Base-by-base conservation (phyloP, 2,329 filamentous ascomycete genomes). In the Pezicula rhizophila region DNA sequence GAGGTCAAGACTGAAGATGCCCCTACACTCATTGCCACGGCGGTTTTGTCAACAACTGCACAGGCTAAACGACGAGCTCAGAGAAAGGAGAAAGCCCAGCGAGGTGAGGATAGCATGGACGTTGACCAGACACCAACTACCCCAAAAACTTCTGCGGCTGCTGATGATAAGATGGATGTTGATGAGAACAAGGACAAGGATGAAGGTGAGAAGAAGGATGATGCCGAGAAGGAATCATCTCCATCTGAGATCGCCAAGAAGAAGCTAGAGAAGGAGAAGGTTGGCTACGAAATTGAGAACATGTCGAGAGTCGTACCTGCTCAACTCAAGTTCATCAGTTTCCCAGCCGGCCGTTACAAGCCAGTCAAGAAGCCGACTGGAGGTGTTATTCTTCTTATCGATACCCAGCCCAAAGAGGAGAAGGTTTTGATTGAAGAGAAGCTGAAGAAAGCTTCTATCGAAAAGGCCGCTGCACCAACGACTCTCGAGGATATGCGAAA, bases 361-460 rank as follows among this genome's bases (percentile, higher is more conserved):
- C 92, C 93, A 33, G 91, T 97, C 52, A 89, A 88, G 73, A 84
- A 95, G 87, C 89, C 92, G 54, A 97, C 92, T 38, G 92, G 93
- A 57, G 93, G 93, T 57, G 89, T 95, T 34, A 83, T 97, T 31
- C 78, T 99, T n/a, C 81, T 99, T 18, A 77, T 88, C 48, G 93
- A 99, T 66, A 90, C 84, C 12, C 79, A 85, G 56, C 87, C 90
- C 1, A 79, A 82, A 1, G 86, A 95, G 66, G 70, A 83, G 42
- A 95, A 95, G 67, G 74, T 82, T 15, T 77, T 93, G 7, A 79
- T 99, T 42, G 93, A 97, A 66, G 82, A 97, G 68, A 96, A 95
- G 73, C 80, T 95, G 38, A 93, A 91, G 77, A 96, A 95, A 68
- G 77, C 78, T 4, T 77, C 77, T 1, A 80, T 74, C 0, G 81